These are phyloP conservation scores for Crithidia fasciculata DNA, from an alignment of 208 protist species.

Conservation along the genomic window DNA sequence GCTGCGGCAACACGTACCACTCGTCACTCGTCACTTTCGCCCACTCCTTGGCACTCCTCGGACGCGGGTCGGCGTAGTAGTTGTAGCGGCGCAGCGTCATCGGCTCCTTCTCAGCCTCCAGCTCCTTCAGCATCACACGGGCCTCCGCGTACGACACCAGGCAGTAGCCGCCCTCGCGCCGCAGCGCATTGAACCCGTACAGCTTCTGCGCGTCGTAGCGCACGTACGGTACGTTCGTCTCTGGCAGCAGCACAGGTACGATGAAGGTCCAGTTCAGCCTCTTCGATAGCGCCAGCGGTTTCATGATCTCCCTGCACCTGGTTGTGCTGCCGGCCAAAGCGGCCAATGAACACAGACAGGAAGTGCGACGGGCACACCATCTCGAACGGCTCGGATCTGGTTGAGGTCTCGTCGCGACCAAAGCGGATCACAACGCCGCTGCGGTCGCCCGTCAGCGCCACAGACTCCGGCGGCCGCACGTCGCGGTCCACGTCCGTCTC, in stretches of 20 bases:
- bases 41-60: not conserved
- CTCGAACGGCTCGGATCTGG: not conserved
- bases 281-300: constrained; percentile 9
- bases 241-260: constrained; percentile 5
- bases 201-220: constrained; percentile 8
- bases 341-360: constrained; percentile 16
- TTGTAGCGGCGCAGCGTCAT: constrained; percentile 10
- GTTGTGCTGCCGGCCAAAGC: constrained; percentile 24
- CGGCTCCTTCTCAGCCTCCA: not conserved
- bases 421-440: not conserved
- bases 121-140: constrained; percentile 2
- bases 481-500: constrained; percentile 16
- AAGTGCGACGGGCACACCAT: constrained; percentile 16
- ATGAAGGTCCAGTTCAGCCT: constrained; percentile 15
- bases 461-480: constrained; percentile 8
- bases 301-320: constrained; percentile 23
- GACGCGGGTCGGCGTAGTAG: not conserved
- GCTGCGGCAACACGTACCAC: no score
- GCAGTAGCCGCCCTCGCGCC: constrained; percentile 18
- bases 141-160: constrained; percentile 20
- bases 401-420: constrained; percentile 3
- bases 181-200: constrained; percentile 28
- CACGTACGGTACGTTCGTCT: not conserved
- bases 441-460: constrained; percentile 1
- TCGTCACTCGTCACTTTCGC: no score